Conservation (phyloP, 2,329 filamentous ascomycete genomes). For the Cladosporium sp. region DNA sequence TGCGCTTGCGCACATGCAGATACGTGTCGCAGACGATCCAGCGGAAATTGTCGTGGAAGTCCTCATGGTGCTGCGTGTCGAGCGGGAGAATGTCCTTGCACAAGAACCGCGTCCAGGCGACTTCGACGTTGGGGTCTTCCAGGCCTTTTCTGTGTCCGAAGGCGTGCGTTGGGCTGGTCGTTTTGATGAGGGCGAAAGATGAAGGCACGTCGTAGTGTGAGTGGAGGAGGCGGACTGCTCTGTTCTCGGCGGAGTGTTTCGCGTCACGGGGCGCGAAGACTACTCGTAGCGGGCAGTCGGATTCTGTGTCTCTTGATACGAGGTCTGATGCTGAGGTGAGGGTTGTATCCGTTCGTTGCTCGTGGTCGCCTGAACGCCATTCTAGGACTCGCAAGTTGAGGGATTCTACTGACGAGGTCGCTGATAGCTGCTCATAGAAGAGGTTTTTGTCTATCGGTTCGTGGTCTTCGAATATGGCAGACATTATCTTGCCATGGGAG, state of each 20-base stretch:
- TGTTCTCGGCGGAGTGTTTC: not conserved
- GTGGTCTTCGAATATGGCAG: not conserved
- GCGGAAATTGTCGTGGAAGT: constrained; percentile 10
- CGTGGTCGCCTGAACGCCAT: not conserved
- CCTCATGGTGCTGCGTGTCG: not conserved
- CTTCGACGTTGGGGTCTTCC: not conserved
- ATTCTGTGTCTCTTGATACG: not conserved
- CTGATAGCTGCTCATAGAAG: not conserved
- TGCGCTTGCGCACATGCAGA: not conserved
- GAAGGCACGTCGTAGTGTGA: not conserved
- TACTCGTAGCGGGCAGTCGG: not conserved
- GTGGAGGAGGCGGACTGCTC: not conserved
- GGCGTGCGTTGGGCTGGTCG: constrained; percentile 1
- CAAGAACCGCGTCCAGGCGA: constrained; percentile 11
- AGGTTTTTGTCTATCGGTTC: not conserved
- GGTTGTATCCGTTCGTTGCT: not conserved
- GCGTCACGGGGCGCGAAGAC: not conserved
- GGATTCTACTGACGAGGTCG: not conserved
- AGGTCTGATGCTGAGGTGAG: not conserved
- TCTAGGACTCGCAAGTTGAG: not conserved
- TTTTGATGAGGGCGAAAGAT: not conserved
- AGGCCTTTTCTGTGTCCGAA: not conserved
- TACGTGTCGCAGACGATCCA: constrained; percentile 2
- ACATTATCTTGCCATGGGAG: not conserved
- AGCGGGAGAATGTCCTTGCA: constrained; percentile 8